Evolutionary conservation across 192 early-diverging fungal genomes (phyloP).

Genomic region (Oehlia diaphana): DNA sequence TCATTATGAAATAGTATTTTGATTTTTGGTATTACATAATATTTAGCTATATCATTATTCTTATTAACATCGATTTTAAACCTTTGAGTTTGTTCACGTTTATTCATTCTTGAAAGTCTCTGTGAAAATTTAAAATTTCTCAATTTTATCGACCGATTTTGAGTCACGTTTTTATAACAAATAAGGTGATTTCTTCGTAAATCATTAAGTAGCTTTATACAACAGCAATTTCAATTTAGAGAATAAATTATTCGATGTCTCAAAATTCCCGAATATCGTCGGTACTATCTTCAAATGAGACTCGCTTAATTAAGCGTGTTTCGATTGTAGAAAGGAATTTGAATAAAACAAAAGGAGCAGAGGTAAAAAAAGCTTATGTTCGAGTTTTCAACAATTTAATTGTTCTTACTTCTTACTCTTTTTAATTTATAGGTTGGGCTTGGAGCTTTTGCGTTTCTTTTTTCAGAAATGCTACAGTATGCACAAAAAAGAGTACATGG

Average conservation of each 20-base stretch:
- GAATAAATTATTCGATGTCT: slow-evolving; percentile 9
- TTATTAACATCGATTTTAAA: not conserved
- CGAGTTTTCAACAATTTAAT: not conserved
- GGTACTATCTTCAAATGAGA: slow-evolving; percentile 9
- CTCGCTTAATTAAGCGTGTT: slow-evolving; percentile 16
- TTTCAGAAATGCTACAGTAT: slow-evolving; percentile 95
- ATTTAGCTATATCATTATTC: not conserved
- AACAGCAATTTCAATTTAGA: too few relatives aligned
- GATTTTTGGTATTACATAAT: not conserved
- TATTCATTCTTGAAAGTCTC: not conserved
- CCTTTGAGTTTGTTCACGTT: not conserved
- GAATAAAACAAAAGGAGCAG: slow-evolving; percentile 66
- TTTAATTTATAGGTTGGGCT: slow-evolving; percentile 61
- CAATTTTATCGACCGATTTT: too few relatives aligned
- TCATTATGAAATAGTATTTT: slow-evolving; percentile 32
- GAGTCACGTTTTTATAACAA: too few relatives aligned
- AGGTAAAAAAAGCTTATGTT: slow-evolving; percentile 48
- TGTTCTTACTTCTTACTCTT: not conserved
- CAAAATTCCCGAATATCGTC: slow-evolving; percentile 16
- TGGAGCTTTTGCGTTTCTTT: slow-evolving; percentile 84
- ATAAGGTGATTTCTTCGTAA: too few relatives aligned
- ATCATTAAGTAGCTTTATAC: too few relatives aligned
- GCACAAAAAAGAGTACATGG: slow-evolving; percentile 94
- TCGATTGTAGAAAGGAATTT: slow-evolving; percentile 76
- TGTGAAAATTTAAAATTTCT: too few relatives aligned